Conservation (phyloP, 106 monocot species). For the Phalaenopsis aphrodite region DNA sequence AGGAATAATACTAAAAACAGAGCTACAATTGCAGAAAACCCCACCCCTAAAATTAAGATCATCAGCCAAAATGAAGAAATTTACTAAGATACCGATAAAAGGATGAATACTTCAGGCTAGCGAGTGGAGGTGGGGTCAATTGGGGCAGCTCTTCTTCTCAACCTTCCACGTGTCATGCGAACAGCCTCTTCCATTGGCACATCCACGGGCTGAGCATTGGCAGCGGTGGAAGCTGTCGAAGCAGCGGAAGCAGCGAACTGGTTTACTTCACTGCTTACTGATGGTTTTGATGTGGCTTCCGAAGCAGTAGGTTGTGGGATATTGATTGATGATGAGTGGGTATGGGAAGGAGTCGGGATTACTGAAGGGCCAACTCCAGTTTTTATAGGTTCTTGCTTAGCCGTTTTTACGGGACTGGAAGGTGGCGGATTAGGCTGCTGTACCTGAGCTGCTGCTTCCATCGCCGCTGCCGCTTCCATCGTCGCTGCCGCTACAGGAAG, state of each 20-base stretch:
- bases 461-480: no score
- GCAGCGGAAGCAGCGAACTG: slow-evolving; percentile 2
- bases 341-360: slow-evolving; percentile 3
- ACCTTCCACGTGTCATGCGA: slow-evolving; percentile 26
- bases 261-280: slow-evolving; percentile 5
- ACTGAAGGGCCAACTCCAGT: background rate
- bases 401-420: background rate
- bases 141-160: slow-evolving; percentile 17
- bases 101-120: background rate
- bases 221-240: background rate
- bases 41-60: no score
- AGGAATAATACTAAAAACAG: background rate
- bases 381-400: slow-evolving; percentile 3
- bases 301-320: background rate
- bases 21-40: background rate
- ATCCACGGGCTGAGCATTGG: slow-evolving; percentile 9
- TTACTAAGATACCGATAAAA: no score
- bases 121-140: background rate
- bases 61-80: no score
- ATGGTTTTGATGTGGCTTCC: background rate
- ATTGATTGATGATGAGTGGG: background rate
- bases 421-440: background rate
- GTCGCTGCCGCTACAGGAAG: background rate
- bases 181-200: slow-evolving; percentile 22
- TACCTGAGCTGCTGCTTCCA: background rate